A percentile compares a stretch with the other conserved stretches of the same genome.
phyloP scores from a whole-genome alignment of 257 asterid species.

The Ehretia macrophylla region DNA sequence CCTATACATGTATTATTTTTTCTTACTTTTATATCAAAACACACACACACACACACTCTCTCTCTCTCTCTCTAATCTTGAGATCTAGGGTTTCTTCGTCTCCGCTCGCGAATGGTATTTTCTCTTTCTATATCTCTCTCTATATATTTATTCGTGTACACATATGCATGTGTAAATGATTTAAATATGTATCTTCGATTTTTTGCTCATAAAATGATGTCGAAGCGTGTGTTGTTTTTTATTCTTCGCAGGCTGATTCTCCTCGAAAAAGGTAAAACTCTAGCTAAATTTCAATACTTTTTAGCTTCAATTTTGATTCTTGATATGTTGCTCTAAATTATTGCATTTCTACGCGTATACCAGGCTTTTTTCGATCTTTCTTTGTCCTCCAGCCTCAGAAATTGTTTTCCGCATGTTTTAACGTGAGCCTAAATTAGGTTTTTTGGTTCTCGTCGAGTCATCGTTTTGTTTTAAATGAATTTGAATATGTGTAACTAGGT shows the following conservation, averaged over 20 bases:
- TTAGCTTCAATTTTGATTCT: neutral
- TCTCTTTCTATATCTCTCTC: neutral
- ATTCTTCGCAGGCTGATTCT: slow-evolving; percentile 68
- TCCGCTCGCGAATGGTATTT: neutral
- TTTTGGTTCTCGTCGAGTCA: too few species aligned
- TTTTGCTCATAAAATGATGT: neutral
- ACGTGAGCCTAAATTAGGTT: too few species aligned
- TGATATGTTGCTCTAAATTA: too few species aligned
- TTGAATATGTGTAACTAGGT: too few species aligned
- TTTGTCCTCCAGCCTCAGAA: too few species aligned
- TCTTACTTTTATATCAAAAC: too few species aligned
- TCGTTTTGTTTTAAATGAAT: too few species aligned
- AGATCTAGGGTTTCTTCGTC: slow-evolving; percentile 5
- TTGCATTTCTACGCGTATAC: too few species aligned
- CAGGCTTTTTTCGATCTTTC: too few species aligned
- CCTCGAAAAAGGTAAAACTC: slow-evolving; percentile 61
- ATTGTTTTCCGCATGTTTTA: too few species aligned
- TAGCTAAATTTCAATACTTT: neutral
- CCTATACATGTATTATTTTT: too few species aligned
- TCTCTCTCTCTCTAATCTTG: neutral
- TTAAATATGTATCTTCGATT: neutral
- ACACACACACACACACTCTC: too few species aligned
- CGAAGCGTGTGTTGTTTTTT: neutral
- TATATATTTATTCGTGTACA: neutral
- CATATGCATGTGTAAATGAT: neutral